Evolutionary conservation across 2,329 filamentous ascomycete species (phyloP).

Genomic region (Alternaria sp.): DNA sequence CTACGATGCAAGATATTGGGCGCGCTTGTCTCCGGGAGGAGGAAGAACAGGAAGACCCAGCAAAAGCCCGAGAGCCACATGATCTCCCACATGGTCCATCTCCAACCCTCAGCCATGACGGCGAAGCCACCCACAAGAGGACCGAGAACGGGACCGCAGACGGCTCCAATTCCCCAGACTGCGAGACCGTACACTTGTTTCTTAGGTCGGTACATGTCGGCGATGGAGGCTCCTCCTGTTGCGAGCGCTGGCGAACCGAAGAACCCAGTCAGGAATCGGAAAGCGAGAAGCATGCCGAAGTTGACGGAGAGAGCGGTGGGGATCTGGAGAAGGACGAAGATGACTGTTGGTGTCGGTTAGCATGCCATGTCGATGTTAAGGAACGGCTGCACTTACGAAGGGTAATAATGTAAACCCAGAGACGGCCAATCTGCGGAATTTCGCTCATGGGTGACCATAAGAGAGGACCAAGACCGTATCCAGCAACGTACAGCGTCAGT

Average conservation of each 20-base stretch:
- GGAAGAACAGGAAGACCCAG: conserved; percentile 50
- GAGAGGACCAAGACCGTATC: conserved; percentile 43
- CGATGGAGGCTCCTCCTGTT: conserved; percentile 54
- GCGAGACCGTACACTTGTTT: conserved; percentile 50
- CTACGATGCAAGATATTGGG: conserved; percentile 52
- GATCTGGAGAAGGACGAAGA: conserved; percentile 58
- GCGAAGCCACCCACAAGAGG: conserved; percentile 54
- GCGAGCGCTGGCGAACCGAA: conserved; percentile 55
- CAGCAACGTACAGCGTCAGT: conserved; percentile 44
- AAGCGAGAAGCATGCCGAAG: conserved; percentile 58
- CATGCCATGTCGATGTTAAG: neutral
- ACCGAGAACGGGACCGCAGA: conserved; percentile 52
- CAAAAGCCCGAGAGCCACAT: conserved; percentile 51
- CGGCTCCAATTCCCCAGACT: conserved; percentile 50
- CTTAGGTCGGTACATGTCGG: conserved; percentile 52
- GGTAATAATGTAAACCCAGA: conserved; percentile 38
- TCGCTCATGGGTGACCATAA: conserved; percentile 55
- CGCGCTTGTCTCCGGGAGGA: conserved; percentile 50
- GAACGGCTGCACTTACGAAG: conserved; percentile 11
- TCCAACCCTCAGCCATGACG: conserved; percentile 45
- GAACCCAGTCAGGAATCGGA: conserved; percentile 59
- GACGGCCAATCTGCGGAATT: conserved; percentile 56
- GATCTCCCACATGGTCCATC: conserved; percentile 53
- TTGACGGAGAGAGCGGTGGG: conserved; percentile 55
- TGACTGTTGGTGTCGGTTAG: conserved; percentile 23